Evolutionary conservation across 176 grass and related monocot species (phyloP), one percentile per base, ranked within the genome.

Genomic region (Carex kokanica): DNA sequence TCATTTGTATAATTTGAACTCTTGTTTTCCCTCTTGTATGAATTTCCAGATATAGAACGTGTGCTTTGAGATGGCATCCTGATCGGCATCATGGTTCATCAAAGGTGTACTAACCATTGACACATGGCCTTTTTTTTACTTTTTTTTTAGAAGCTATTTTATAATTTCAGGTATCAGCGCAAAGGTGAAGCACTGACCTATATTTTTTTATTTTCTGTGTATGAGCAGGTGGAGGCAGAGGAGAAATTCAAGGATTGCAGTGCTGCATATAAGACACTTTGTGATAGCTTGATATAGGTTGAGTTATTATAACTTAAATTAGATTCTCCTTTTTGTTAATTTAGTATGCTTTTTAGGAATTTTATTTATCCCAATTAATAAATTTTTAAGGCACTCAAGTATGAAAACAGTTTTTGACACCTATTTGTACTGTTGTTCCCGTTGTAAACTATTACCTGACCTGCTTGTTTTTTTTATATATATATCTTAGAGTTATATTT

Each of bases 221-320:
- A 64, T 87, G 81, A 49, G 74, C 88, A 98, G 95, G 84, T 78
- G 74, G 88, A 75, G 69, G 95, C 95, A 52, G 92, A 91, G 75
- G 95, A 98, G 86, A 98, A 88, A 90, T 98, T 98, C 84, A 98
- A 98, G 84, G 78, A 90, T 73, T 98, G 95, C 83, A 85, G 92
- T 77, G 82, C 95, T 82, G 95, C 95, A 64, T 98, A 98, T 71
- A 87, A 93, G 87, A 93, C 89, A 18, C 74, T 98, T 59, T 95
- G 95, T 34, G 86, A 95, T 84, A 91, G 64, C 74, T 85, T 95
- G 15, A 41, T 78, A 54, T 75, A 77, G 73, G 73, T 41, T 70
- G 36, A 20, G 66, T 43, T 70, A 36, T 70, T 43, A 17, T 10
- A 70, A 70, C 11, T 70, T 8, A 40, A 70, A 70, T 70, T 43